phyloP scores from a whole-genome alignment of 2,329 filamentous ascomycete species.

The Sordariomycetes sp. region DNA sequence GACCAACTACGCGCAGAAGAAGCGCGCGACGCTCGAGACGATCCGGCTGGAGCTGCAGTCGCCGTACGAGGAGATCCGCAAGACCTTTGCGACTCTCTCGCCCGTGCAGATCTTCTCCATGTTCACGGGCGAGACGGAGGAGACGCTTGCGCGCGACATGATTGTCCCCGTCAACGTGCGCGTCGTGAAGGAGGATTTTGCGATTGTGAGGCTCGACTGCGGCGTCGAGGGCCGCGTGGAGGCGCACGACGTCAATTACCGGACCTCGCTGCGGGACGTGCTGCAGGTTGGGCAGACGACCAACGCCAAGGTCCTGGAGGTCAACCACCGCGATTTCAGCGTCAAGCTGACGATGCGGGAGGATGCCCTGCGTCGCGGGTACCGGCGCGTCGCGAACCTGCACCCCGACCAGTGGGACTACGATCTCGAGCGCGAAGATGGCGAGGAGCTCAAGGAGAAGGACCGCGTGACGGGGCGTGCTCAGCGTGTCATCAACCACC shows the following conservation, averaged over 20 bases:
- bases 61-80: constrained; percentile 87
- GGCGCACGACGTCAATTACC: constrained; percentile 66
- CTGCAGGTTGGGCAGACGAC: constrained; percentile 73
- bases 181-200: constrained; percentile 80
- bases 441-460: constrained; percentile 73
- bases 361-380: constrained; percentile 55
- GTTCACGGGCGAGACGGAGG: constrained; percentile 84
- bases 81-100: constrained; percentile 57
- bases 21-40: constrained; percentile 89
- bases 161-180: constrained; percentile 82
- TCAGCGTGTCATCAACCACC: constrained; percentile 94
- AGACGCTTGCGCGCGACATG: constrained; percentile 79
- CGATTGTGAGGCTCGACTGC: constrained; percentile 86
- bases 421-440: constrained; percentile 65
- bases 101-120: constrained; percentile 86
- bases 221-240: constrained; percentile 85
- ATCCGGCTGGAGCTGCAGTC: constrained; percentile 88
- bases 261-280: constrained; percentile 57
- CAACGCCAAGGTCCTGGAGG: constrained; percentile 73
- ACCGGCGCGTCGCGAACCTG: constrained; percentile 55
- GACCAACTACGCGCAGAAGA: constrained; percentile 83
- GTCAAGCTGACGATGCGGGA: constrained; percentile 78
- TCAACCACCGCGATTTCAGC: constrained; percentile 77
- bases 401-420: constrained; percentile 80
- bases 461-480: constrained; percentile 74